A percentile compares a stretch with the other conserved stretches of the same genome.
These are phyloP conservation scores for Microstroma glucosiphilum DNA, from an alignment of 1,284 basidiomycete species.

Conservation along the genomic window DNA sequence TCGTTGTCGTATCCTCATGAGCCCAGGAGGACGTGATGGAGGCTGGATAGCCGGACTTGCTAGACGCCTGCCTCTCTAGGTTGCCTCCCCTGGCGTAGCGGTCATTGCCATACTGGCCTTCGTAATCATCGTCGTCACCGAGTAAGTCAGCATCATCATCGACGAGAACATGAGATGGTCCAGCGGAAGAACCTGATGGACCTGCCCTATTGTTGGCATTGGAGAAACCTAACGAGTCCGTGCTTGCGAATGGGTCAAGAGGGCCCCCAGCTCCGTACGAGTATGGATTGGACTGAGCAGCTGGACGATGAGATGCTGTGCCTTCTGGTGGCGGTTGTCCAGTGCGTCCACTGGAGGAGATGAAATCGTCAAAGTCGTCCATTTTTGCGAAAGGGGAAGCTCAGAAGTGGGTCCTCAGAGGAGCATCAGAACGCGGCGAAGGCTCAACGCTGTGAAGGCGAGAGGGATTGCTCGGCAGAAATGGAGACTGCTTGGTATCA, in stretches of 20 bases:
- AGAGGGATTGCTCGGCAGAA: too few species aligned
- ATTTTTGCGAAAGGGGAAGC: slow-evolving; percentile 11
- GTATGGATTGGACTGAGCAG: slow-evolving; percentile 5
- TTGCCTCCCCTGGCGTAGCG: slow-evolving; percentile 6
- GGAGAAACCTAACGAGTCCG: slow-evolving; percentile 20
- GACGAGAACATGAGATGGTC: slow-evolving; percentile 34
- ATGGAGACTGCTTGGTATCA: too few species aligned
- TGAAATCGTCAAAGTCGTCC: slow-evolving; percentile 46
- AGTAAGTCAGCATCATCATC: slow-evolving; percentile 43
- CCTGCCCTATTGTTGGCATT: neutral
- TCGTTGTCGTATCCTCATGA: neutral
- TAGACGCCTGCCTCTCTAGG: neutral
- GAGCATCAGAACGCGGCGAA: too few species aligned
- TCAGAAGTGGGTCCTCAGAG: too few species aligned
- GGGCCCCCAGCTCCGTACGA: too few species aligned
- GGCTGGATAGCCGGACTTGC: slow-evolving; percentile 20
- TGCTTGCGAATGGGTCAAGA: slow-evolving; percentile 8
- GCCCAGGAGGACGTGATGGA: neutral
- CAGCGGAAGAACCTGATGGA: neutral
- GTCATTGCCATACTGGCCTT: slow-evolving; percentile 14
- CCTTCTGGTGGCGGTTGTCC: slow-evolving; percentile 20
- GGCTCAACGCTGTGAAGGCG: too few species aligned
- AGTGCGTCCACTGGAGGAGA: slow-evolving; percentile 13
- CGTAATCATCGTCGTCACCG: slow-evolving; percentile 35
- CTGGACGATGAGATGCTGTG: slow-evolving; percentile 17